These are phyloP conservation scores for Mitragyna speciosa DNA, from an alignment of 257 asterid species.

Conservation along the genomic window DNA sequence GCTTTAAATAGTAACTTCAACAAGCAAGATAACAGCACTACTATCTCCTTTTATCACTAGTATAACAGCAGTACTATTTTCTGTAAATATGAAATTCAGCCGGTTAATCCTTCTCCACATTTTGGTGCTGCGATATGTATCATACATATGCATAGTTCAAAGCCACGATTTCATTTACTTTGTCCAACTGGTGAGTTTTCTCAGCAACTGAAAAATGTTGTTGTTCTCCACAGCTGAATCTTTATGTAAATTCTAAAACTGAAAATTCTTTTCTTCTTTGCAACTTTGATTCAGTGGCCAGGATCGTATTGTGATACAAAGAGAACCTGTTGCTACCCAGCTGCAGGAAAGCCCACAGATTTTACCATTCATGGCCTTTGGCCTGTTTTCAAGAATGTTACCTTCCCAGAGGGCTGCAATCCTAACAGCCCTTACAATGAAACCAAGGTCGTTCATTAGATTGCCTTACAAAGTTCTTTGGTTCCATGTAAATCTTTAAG, in stretches of 20 bases:
- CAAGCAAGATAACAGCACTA: not conserved
- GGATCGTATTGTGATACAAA: slow-evolving; percentile 12
- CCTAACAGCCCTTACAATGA: not conserved
- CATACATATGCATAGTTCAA: slow-evolving; percentile 8
- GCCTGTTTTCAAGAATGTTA: not conserved
- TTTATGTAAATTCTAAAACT: not conserved
- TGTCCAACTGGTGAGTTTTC: slow-evolving; percentile 14
- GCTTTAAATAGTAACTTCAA: not conserved
- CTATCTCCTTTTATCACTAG: not conserved
- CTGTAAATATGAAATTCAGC: not conserved
- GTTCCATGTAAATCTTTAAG: not conserved
- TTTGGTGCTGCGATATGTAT: slow-evolving; percentile 6
- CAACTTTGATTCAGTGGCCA: not conserved
- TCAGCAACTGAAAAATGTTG: not conserved
- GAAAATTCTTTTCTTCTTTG: not conserved
- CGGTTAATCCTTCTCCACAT: not conserved
- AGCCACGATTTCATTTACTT: slow-evolving; percentile 32
- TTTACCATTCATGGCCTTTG: slow-evolving; percentile 9
- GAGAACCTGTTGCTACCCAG: slow-evolving; percentile 6
- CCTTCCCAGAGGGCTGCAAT: not conserved
- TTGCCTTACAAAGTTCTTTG: not conserved
- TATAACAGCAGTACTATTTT: not conserved
- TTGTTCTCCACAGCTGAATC: not conserved
- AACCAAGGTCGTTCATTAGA: not conserved
- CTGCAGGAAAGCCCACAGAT: slow-evolving; percentile 3